Evolutionary conservation across 257 asterid genomes (phyloP).

Genomic region (Primulina eburnea): DNA sequence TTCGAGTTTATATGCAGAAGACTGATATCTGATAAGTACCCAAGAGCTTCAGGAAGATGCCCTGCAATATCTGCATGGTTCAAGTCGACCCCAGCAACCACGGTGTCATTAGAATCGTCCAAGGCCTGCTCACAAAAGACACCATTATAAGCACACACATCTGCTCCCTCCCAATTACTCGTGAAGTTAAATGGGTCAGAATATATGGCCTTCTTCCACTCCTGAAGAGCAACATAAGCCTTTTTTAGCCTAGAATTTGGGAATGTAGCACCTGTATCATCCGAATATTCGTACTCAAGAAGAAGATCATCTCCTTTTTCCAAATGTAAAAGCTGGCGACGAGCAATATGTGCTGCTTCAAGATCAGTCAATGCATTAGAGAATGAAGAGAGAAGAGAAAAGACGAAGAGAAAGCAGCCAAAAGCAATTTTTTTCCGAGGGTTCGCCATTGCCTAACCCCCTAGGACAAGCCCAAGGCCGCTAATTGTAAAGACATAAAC

Average conservation of each 20-base stretch:
- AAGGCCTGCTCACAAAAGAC: constrained; percentile 61
- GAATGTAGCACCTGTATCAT: neutral
- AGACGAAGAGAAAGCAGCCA: constrained; percentile 41
- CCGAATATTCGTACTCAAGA: neutral
- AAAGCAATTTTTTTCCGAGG: constrained; percentile 46
- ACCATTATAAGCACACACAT: constrained; percentile 70
- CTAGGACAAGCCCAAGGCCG: constrained; percentile 66
- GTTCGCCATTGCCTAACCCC: constrained; percentile 44
- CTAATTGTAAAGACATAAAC: constrained; percentile 28
- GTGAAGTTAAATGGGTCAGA: constrained; percentile 78
- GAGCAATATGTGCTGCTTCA: constrained; percentile 30
- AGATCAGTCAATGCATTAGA: constrained; percentile 31
- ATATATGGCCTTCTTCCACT: constrained; percentile 69
- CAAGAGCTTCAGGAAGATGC: constrained; percentile 74
- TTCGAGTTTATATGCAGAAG: constrained; percentile 79
- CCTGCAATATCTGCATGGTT: constrained; percentile 87
- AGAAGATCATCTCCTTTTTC: constrained; percentile 25
- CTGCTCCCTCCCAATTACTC: constrained; percentile 62
- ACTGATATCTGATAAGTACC: constrained; percentile 55
- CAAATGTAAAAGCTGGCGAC: constrained; percentile 28
- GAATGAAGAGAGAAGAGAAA: constrained; percentile 27
- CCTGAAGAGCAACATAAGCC: constrained; percentile 68
- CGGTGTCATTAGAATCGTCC: constrained; percentile 46
- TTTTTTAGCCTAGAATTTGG: constrained; percentile 47
- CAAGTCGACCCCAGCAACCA: constrained; percentile 83